A percentile compares a stretch with the other conserved stretches of the same genome.
Evolutionary conservation across 352 stramenopile species (phyloP).

Genomic region (Phytophthora cryptogea): DNA sequence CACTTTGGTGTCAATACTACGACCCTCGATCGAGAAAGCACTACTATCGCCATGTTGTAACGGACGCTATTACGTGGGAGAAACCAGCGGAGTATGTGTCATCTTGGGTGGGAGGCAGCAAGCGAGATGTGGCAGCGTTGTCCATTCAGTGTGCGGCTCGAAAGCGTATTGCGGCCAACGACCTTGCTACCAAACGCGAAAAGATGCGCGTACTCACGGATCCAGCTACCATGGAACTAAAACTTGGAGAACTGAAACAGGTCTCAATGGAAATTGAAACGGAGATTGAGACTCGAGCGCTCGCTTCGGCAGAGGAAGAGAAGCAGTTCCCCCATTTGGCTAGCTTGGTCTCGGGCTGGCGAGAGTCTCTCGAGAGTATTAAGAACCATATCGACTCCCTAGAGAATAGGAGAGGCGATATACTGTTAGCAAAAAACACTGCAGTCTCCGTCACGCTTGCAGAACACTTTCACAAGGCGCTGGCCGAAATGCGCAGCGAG

Average conservation of each 20-base stretch:
- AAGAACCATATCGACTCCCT: slow-evolving; percentile 43
- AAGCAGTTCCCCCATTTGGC: slow-evolving; percentile 44
- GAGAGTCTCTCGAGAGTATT: slow-evolving; percentile 31
- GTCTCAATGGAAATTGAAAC: slow-evolving; percentile 49
- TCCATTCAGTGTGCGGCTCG: slow-evolving; percentile 65
- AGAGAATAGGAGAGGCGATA: slow-evolving; percentile 33
- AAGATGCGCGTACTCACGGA: slow-evolving; percentile 39
- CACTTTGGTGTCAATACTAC: slow-evolving; percentile 49
- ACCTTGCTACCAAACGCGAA: slow-evolving; percentile 33
- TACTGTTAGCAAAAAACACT: slow-evolving; percentile 35
- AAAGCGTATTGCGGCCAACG: slow-evolving; percentile 38
- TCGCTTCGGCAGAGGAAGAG: slow-evolving; percentile 30
- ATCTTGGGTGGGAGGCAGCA: slow-evolving; percentile 22
- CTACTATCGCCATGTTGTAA: slow-evolving; percentile 39
- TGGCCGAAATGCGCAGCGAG: slow-evolving; percentile 46
- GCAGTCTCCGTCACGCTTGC: slow-evolving; percentile 33
- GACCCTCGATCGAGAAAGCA: slow-evolving; percentile 42
- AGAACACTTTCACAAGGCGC: slow-evolving; percentile 45
- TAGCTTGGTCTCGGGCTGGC: slow-evolving; percentile 37
- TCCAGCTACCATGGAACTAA: slow-evolving; percentile 35
- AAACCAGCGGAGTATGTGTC: slow-evolving; percentile 31
- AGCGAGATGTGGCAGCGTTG: slow-evolving; percentile 40
- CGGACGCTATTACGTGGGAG: slow-evolving; percentile 37
- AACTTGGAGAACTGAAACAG: slow-evolving; percentile 42
- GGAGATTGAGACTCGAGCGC: slow-evolving; percentile 39